Evolutionary conservation across 371 early-diverging fungal species (phyloP), one percentile per base, ranked within the genome.

Genomic region (Astathelohania contejeani): DNA sequence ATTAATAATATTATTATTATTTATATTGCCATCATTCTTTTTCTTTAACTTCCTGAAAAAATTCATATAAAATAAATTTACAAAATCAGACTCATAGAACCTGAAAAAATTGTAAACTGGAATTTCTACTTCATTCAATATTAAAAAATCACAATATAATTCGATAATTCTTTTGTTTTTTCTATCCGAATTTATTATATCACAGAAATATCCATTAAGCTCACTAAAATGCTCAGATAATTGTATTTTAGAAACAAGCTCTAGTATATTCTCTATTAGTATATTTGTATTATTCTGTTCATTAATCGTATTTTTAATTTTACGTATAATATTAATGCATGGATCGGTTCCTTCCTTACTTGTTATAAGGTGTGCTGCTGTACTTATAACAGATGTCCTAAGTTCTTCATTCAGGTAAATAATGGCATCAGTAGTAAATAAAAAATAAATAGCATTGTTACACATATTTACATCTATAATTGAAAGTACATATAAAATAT

Each of bases 101-200:
- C 26, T 25, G n/a, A 44, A 46, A 45, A 55, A 29, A 9, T 14
- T 47, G 23, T 55, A 39, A 0, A 55, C 23, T 25, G 56, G 56
- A 45, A 55, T 37, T 23, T 27, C 43, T 23, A 55, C 20, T 38
- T 26, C 20, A 27, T 47, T 55, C 28, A 35, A 45, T n/a, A n/a
- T n/a, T n/a, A n/a, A n/a, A 12, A 44, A 32, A 27, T 39, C 28
- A 39, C 37, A 53, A 22, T 44, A 23, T 0, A 42, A 39, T 9
- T 53, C 37, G 2, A 42, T 29, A 1, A 39, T 42, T 20, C 37
- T 53, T 37, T 10, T 37, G 37, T 37, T 16, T 10, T 37, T 10
- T 25, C 29, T 53, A 20, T 53, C 53, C 14, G 44, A 29, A 39
- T 53, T 23, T 19, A 14, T 25, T 42, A 53, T 29, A 42, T 22